A percentile compares a stretch with the other conserved stretches of the same genome.
These are phyloP conservation scores for Sporothrix pallida DNA, from an alignment of 2,329 filamentous ascomycete species.

Conservation along the genomic window DNA sequence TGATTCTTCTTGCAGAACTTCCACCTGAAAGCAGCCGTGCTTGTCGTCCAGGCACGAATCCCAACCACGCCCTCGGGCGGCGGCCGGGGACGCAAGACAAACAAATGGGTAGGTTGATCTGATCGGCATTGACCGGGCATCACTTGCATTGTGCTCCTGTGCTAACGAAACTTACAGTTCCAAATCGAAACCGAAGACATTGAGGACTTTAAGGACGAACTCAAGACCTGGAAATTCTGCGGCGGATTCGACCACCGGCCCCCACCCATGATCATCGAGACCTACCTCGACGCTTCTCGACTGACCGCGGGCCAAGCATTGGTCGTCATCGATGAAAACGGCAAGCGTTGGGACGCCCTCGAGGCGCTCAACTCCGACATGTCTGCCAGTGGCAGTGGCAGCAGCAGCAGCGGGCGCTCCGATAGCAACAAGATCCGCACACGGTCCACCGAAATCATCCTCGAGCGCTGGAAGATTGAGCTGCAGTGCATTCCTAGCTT, in stretches of 20 bases:
- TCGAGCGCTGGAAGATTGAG: conserved; percentile 91
- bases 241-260: conserved; percentile 79
- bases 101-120: conserved; percentile 76
- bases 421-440: conserved; percentile 36
- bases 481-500: conserved; percentile 64
- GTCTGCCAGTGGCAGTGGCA: conserved; percentile 54
- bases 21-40: conserved; percentile 82
- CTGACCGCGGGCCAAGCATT: conserved; percentile 85
- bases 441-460: conserved; percentile 69
- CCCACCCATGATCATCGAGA: conserved; percentile 85
- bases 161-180: conserved; percentile 64
- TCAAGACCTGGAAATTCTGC: conserved; percentile 80
- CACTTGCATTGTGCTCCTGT: neutral
- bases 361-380: conserved; percentile 74
- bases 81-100: conserved; percentile 65
- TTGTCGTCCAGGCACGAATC: conserved; percentile 81
- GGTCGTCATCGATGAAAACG: conserved; percentile 84
- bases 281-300: conserved; percentile 80
- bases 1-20: conserved; percentile 71
- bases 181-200: conserved; percentile 94
- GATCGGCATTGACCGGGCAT: neutral
- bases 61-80: conserved; percentile 66
- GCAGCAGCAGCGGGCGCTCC: conserved; percentile 42
- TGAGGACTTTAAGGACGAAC: conserved; percentile 80
- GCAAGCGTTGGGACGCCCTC: conserved; percentile 90